Evolutionary conservation across 805 yeast genomes (phyloP).

Genomic region (baker's yeast (Saccharomyces cerevisiae)): DNA sequence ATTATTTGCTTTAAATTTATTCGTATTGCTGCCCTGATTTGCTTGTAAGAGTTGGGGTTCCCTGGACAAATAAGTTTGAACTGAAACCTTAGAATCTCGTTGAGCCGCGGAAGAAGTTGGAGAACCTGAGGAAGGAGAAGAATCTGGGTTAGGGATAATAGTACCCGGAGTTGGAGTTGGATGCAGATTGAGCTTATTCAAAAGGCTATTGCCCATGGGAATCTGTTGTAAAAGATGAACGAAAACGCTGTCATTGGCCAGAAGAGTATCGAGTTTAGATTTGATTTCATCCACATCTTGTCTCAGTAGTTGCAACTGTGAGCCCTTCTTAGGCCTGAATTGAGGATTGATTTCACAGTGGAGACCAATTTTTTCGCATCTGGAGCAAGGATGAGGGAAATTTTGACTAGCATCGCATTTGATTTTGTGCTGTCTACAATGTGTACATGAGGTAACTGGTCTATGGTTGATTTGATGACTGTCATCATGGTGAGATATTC

Average conservation of each 20-base stretch:
- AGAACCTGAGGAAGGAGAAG: conserved; percentile 5
- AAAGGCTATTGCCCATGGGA: conserved; percentile 15
- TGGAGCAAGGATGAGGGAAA: conserved; percentile 70
- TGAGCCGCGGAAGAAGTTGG: conserved; percentile 3
- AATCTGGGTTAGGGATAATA: conserved; percentile 3
- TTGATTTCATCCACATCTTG: conserved; percentile 79
- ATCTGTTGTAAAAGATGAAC: conserved; percentile 47
- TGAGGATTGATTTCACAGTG: conserved; percentile 86
- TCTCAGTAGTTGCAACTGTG: conserved; percentile 74
- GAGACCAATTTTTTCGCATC: conserved; percentile 74
- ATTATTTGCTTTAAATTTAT: conserved; percentile 1
- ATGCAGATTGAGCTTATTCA: background rate
- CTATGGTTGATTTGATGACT: conserved; percentile 40
- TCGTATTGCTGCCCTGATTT: background rate
- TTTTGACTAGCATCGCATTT: conserved; percentile 84
- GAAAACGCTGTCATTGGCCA: conserved; percentile 57
- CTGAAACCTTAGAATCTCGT: conserved; percentile 21
- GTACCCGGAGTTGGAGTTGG: background rate
- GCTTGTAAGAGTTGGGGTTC: conserved; percentile 35
- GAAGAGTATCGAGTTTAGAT: conserved; percentile 57
- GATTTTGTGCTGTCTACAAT: conserved; percentile 90
- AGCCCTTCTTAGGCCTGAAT: conserved; percentile 85
- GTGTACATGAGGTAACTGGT: conserved; percentile 89
- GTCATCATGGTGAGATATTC: background rate
- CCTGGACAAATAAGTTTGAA: conserved; percentile 38